Evolutionary conservation across 345 rosid species (phyloP).

Genomic region (Citrus maxima): DNA sequence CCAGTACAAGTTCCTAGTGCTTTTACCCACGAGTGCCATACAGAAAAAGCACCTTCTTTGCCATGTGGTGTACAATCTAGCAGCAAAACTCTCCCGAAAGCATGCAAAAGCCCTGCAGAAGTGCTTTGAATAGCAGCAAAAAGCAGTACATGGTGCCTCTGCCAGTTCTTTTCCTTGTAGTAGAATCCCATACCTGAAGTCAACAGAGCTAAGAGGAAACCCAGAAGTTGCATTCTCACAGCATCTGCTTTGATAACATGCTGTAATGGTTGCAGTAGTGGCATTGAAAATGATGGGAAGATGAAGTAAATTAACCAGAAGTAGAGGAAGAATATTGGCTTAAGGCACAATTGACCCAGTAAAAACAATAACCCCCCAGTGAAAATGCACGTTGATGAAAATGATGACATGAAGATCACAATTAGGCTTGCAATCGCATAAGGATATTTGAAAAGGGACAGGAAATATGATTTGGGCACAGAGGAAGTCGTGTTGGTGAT

Average conservation of each 20-base stretch:
- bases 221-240: slow-evolving; percentile 51
- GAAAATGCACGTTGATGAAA: slow-evolving; percentile 62
- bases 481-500: slow-evolving; percentile 5
- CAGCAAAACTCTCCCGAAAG: slow-evolving; percentile 45
- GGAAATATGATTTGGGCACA: slow-evolving; percentile 19
- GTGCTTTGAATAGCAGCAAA: slow-evolving; percentile 55
- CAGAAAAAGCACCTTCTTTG: slow-evolving; percentile 50
- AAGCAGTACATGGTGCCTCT: slow-evolving; percentile 27
- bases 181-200: slow-evolving; percentile 47
- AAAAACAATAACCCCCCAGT: slow-evolving; percentile 35
- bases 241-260: slow-evolving; percentile 31
- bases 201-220: slow-evolving; percentile 37
- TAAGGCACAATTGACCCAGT: slow-evolving; percentile 46
- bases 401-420: slow-evolving; percentile 40
- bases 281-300: slow-evolving; percentile 43
- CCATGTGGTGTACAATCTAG: slow-evolving; percentile 50
- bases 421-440: slow-evolving; percentile 44
- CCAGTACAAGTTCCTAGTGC: slow-evolving; percentile 48
- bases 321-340: slow-evolving; percentile 34
- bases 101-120: slow-evolving; percentile 42
- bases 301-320: slow-evolving; percentile 51
- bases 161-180: slow-evolving; percentile 37
- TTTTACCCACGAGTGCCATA: slow-evolving; percentile 49
- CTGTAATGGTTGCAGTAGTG: slow-evolving; percentile 46
- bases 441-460: slow-evolving; percentile 40